phyloP scores from a whole-genome alignment of 441 rosid genomes.

The Kokia cookei region DNA sequence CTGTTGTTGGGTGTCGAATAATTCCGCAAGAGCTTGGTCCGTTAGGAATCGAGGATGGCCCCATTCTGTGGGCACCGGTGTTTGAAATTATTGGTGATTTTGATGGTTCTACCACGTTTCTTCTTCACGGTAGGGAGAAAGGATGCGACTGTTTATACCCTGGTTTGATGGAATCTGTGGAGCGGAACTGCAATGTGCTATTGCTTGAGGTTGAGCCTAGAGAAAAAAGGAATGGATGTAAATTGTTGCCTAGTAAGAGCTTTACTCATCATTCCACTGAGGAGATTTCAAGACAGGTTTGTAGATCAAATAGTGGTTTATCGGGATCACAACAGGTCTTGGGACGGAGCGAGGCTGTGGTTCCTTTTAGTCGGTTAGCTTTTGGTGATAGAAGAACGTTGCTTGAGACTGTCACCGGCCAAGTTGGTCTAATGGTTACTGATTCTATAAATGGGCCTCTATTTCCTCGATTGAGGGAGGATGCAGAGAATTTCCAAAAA shows the following conservation, averaged over 20 bases:
- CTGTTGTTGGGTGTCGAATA: constrained; percentile 69
- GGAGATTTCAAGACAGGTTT: constrained; percentile 23
- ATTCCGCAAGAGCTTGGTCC: constrained; percentile 88
- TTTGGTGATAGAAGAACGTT: constrained; percentile 71
- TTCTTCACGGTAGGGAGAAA: constrained; percentile 69
- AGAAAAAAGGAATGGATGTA: constrained; percentile 15
- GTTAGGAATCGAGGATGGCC: constrained; percentile 66
- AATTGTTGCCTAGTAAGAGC: constrained; percentile 35
- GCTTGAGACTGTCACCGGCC: constrained; percentile 50
- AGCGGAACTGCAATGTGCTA: constrained; percentile 58
- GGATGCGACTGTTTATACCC: constrained; percentile 52
- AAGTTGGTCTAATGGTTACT: constrained; percentile 36
- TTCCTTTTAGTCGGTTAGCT: constrained; percentile 53
- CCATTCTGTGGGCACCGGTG: constrained; percentile 72
- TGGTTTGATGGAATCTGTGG: constrained; percentile 48
- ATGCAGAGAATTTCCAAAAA: constrained; percentile 32
- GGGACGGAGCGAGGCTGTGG: constrained; percentile 26
- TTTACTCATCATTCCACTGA: constrained; percentile 27
- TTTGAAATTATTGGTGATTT: constrained; percentile 57
- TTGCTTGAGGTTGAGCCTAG: constrained; percentile 72
- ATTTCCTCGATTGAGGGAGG: constrained; percentile 47
- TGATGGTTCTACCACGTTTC: constrained; percentile 54
- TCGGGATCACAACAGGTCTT: constrained; percentile 24
- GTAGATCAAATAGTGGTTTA: constrained; percentile 34
- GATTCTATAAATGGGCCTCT: constrained; percentile 38